phyloP scores from a whole-genome alignment of 441 rosid genomes.

The Gossypium schwendimanii region DNA sequence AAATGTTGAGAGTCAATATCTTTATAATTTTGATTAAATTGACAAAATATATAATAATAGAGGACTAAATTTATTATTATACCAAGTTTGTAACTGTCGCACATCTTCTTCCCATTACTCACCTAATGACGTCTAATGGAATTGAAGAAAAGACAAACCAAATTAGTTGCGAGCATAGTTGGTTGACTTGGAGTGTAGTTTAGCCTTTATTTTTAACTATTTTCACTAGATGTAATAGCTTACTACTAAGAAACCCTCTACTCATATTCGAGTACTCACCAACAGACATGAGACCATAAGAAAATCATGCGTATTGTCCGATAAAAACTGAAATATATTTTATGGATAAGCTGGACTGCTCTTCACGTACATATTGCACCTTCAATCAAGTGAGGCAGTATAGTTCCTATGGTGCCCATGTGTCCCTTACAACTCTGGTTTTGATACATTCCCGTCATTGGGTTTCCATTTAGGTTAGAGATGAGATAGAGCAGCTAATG shows the following conservation, averaged over 20 bases:
- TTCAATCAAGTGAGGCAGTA: neutral
- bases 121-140: too few relatives aligned
- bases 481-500: slow-evolving; percentile 98
- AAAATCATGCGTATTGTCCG: neutral
- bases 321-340: neutral
- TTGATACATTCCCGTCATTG: neutral
- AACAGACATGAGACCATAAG: neutral
- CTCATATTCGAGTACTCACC: neutral
- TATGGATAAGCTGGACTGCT: neutral
- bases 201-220: neutral
- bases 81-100: too few relatives aligned
- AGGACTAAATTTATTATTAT: too few relatives aligned
- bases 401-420: neutral
- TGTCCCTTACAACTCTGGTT: neutral
- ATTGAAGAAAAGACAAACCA: too few relatives aligned
- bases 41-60: too few relatives aligned
- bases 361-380: neutral
- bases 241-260: neutral
- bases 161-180: too few relatives aligned
- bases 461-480: slow-evolving; percentile 55
- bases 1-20: too few relatives aligned
- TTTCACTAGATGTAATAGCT: neutral
- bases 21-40: too few relatives aligned
- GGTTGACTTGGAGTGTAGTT: neutral
- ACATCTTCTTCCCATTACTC: too few relatives aligned